These are phyloP conservation scores for Ceratobasidium sp. DNA, from an alignment of 1,284 basidiomycete species.

Conservation along the genomic window DNA sequence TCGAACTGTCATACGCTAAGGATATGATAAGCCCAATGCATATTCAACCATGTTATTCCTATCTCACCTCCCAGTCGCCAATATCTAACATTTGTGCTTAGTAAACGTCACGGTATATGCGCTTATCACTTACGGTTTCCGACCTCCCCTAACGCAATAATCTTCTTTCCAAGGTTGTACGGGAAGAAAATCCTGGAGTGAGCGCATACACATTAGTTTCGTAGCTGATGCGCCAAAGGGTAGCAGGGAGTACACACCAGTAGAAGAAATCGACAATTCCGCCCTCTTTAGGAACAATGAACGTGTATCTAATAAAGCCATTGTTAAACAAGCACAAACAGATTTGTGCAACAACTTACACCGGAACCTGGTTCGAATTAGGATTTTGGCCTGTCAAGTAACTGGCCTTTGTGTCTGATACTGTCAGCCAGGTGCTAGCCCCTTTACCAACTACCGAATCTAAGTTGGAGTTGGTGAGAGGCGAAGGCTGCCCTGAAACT, in stretches of 20 bases:
- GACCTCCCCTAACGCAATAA: constrained; percentile 18
- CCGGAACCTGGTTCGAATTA: constrained; percentile 28
- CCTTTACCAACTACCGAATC: constrained; percentile 20
- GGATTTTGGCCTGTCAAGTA: constrained; percentile 34
- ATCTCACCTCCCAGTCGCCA: constrained; percentile 38
- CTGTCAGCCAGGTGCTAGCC: constrained; percentile 32
- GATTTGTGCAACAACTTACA: not conserved
- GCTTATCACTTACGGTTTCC: constrained; percentile 32
- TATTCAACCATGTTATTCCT: too few species aligned
- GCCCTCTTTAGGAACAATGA: constrained; percentile 33
- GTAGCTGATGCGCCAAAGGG: not conserved
- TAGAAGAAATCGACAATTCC: constrained; percentile 39
- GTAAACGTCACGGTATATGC: not conserved
- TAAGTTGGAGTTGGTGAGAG: constrained; percentile 16
- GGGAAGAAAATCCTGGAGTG: constrained; percentile 39
- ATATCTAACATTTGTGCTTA: constrained; percentile 3
- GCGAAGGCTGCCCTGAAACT: constrained; percentile 14
- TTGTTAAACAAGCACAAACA: not conserved
- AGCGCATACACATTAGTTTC: not conserved
- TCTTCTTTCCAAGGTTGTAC: constrained; percentile 33
- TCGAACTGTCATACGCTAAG: constrained; percentile 37
- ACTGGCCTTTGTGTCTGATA: constrained; percentile 22
- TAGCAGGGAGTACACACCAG: constrained; percentile 1
- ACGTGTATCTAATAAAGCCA: constrained; percentile 24
- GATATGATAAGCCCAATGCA: not conserved